Evolutionary conservation across 2,329 filamentous ascomycete genomes (phyloP).

Genomic region (Penicillium sp.): DNA sequence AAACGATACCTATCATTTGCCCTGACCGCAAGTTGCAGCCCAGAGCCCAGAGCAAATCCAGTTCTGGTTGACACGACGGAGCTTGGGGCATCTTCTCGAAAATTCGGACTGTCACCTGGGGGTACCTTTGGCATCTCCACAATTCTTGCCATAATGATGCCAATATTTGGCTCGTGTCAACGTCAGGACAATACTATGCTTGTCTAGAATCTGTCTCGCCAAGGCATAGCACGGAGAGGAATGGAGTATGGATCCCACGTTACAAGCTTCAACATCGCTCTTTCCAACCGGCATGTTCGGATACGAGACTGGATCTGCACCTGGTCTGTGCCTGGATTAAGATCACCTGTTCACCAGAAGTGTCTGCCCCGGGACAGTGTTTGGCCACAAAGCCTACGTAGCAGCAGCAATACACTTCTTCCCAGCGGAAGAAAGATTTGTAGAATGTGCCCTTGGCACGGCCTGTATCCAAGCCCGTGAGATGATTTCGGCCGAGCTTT

Average conservation of each 20-base stretch:
- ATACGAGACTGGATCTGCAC: slow-evolving; percentile 42
- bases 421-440: slow-evolving; percentile 26
- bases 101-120: neutral
- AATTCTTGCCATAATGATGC: neutral
- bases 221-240: neutral
- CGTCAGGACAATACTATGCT: neutral
- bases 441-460: slow-evolving; percentile 43
- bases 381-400: slow-evolving; percentile 41
- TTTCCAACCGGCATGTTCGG: slow-evolving; percentile 35
- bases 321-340: slow-evolving; percentile 42
- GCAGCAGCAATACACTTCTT: slow-evolving; percentile 36
- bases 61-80: neutral
- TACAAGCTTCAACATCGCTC: slow-evolving; percentile 8
- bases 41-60: neutral
- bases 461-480: slow-evolving; percentile 45
- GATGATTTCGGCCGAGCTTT: slow-evolving; percentile 48
- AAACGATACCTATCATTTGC: neutral
- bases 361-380: slow-evolving; percentile 46
- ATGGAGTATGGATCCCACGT: neutral
- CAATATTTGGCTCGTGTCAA: neutral
- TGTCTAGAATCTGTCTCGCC: no score
- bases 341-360: slow-evolving; percentile 41
- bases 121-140: neutral
- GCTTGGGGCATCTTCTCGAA: neutral
- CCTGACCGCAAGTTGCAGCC: neutral